Percentiles rank a stretch among this genome's conserved stretches.
Evolutionary conservation across 495 filamentous ascomycete genomes (phyloP).

Genomic region (Tuber magnatum): DNA sequence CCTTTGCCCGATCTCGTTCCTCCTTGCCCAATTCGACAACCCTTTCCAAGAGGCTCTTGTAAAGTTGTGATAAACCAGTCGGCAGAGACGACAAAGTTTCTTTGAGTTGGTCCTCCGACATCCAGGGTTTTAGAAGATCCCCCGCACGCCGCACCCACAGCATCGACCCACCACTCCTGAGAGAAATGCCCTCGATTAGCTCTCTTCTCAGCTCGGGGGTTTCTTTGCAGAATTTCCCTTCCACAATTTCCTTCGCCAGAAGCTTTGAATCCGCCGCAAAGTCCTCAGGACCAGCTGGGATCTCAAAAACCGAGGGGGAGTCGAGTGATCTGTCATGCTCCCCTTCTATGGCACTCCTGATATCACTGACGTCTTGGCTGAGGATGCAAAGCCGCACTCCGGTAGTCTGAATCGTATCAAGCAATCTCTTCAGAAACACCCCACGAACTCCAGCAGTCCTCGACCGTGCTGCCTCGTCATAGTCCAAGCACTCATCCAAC

Average conservation of each 20-base stretch:
- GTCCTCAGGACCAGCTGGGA: background rate
- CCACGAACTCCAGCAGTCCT: slow-evolving; percentile 19
- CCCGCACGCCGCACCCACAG: slow-evolving; percentile 31
- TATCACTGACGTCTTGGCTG: slow-evolving; percentile 9
- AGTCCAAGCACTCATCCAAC: slow-evolving; percentile 37
- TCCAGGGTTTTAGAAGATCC: slow-evolving; percentile 20
- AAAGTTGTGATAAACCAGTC: background rate
- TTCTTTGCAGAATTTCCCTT: background rate
- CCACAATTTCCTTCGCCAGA: background rate
- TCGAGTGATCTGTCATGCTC: slow-evolving; percentile 3
- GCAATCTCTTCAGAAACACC: slow-evolving; percentile 1
- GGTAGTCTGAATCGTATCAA: background rate
- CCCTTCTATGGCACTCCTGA: background rate
- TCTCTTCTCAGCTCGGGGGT: background rate
- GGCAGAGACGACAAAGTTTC: slow-evolving; percentile 11
- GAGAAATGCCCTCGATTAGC: background rate
- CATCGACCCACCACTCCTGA: slow-evolving; percentile 35
- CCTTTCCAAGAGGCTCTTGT: slow-evolving; percentile 6
- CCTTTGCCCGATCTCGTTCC: slow-evolving; percentile 20
- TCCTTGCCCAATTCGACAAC: slow-evolving; percentile 1
- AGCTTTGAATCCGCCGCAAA: background rate
- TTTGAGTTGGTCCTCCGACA: slow-evolving; percentile 19
- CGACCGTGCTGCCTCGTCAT: slow-evolving; percentile 17
- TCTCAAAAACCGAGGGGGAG: background rate
- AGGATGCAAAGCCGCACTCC: slow-evolving; percentile 7